Conservation (phyloP, 2,329 filamentous ascomycete genomes). For the Lomentospora prolificans region DNA sequence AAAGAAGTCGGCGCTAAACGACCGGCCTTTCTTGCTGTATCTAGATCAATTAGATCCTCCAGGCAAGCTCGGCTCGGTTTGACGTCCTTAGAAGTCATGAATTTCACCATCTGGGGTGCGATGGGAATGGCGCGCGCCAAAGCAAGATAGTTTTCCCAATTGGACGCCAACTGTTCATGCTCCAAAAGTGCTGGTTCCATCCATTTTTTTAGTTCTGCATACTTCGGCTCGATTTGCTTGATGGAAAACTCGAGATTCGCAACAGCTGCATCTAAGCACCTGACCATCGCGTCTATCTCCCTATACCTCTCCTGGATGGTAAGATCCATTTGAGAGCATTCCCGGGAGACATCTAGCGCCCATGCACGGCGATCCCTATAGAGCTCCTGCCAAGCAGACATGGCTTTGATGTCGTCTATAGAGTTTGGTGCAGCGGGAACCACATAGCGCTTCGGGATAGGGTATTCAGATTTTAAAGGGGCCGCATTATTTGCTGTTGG, state of each 20-base stretch:
- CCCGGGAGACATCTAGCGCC: constrained; percentile 61
- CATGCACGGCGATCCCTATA: constrained; percentile 74
- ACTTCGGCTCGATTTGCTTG: constrained; percentile 61
- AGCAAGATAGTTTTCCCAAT: constrained; percentile 60
- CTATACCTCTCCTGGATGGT: constrained; percentile 55
- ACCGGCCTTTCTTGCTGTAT: constrained; percentile 63
- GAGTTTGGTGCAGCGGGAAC: constrained; percentile 68
- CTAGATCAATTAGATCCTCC: constrained; percentile 66
- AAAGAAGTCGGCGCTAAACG: constrained; percentile 50
- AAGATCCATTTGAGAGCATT: constrained; percentile 56
- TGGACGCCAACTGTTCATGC: constrained; percentile 51
- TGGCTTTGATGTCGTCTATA: constrained; percentile 66
- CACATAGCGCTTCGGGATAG: constrained; percentile 44
- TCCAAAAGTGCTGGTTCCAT: constrained; percentile 57
- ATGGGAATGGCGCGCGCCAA: constrained; percentile 56
- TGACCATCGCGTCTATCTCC: constrained; percentile 67
- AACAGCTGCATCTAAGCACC: constrained; percentile 74
- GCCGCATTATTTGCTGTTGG: constrained; percentile 36
- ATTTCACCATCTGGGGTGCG: constrained; percentile 54
- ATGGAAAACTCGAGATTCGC: constrained; percentile 74
- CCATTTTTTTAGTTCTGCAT: constrained; percentile 62
- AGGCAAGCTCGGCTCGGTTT: constrained; percentile 47
- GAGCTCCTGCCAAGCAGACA: constrained; percentile 80
- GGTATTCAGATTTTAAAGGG: constrained; percentile 36
- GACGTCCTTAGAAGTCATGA: constrained; percentile 45